Evolutionary conservation across 495 filamentous ascomycete genomes (phyloP).

Genomic region (Collariella sp.): DNA sequence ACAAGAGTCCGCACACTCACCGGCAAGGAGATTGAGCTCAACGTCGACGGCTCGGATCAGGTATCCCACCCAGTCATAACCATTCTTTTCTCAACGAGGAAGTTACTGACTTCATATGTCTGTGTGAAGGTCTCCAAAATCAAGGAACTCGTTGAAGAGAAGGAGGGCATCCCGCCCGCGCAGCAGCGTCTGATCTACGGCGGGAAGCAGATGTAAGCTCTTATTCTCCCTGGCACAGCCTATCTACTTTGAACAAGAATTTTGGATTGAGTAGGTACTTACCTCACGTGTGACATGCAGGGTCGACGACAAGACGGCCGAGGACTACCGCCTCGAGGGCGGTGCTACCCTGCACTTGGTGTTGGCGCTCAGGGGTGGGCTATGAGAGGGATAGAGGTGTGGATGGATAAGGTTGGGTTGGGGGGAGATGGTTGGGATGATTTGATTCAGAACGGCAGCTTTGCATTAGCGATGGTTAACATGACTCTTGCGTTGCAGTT

Average conservation of each 20-base stretch:
- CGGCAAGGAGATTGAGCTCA: conserved; percentile 96
- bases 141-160: conserved; percentile 98
- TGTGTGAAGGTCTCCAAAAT: conserved; percentile 74
- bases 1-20: conserved; percentile 98
- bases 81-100: too few species aligned
- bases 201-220: conserved; percentile 91
- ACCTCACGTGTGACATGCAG: too few species aligned
- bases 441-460: neutral
- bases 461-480: neutral
- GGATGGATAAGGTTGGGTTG: neutral
- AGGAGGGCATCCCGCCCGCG: conserved; percentile 94
- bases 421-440: neutral
- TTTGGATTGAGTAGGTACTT: too few species aligned
- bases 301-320: conserved; percentile 82
- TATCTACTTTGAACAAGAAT: too few species aligned
- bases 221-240: neutral
- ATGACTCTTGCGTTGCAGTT: neutral
- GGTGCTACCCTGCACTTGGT: conserved; percentile 93
- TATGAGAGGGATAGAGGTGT: conserved; percentile 4
- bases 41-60: conserved; percentile 87
- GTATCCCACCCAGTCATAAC: conserved; percentile 42
- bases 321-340: conserved; percentile 81
- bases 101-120: too few species aligned
- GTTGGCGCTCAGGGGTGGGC: conserved; percentile 79
- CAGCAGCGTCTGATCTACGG: conserved; percentile 94